Base-by-base conservation (phyloP, 306 rosid species). In the Acacia confusa region DNA sequence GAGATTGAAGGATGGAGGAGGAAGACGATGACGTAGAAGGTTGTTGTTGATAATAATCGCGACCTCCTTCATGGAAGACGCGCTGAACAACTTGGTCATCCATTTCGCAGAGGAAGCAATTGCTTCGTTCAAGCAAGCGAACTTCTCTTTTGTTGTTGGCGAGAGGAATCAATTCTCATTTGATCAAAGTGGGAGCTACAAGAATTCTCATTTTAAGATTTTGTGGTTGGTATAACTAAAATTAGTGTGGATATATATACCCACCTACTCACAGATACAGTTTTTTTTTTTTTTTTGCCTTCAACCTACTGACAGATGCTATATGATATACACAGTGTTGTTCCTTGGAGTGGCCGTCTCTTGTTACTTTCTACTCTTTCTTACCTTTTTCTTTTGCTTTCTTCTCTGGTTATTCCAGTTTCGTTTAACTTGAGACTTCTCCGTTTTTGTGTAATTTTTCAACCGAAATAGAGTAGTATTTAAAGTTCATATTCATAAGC, bases 61-160 rank as follows among this genome's bases (percentile, higher is more conserved):
- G 97, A 71, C 99, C 99, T 85, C 97, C 98, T 88, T 91, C 97
- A 72, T 93, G 97, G 84, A 96, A 94, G n/a, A 96, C 99, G 50
- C 98, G 91, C 89, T 96, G 92, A 69, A 93, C 98, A 81, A 96
- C 97, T 79, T 89, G 97, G 20, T 93, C 92, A 41, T 93, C 99
- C 99, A 96, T 78, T 72, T 72, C 72, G 52, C 81, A 57, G 22
- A 32, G 40, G 55, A 9, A 13, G 19, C 71, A 40, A 76, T 40
- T 1, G 50, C 68, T 28, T 75, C 63, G 63, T 52, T 72, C 28
- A 72, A 71, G 77, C 22, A 17, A 48, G 25, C 30, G 17, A 13
- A 70, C 57, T 70, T 14, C 40, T 16, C 28, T 15, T 52, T 14
- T 41, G 32, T 43, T 24, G 57, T 2, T 24, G 58, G 14, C 1